Percentiles rank a stretch among this genome's conserved stretches.
Evolutionary conservation across 2,329 filamentous ascomycete genomes (phyloP).

Genomic region (Clarireedia sp.): DNA sequence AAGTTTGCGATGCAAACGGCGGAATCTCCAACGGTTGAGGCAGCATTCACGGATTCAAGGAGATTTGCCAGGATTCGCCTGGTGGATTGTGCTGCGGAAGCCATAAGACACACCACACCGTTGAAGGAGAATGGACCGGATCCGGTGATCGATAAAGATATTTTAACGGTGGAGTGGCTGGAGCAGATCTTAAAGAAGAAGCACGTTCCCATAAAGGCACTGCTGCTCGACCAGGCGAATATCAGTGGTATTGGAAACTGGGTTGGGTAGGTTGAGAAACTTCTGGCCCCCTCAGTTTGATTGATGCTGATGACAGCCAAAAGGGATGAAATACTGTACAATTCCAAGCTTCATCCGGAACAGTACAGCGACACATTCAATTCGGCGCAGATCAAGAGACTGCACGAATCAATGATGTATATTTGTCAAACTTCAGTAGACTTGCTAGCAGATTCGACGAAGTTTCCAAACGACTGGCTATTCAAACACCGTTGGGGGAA

Average conservation of each 20-base stretch:
- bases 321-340: conserved; percentile 81
- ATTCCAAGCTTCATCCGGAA: conserved; percentile 83
- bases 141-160: conserved; percentile 72
- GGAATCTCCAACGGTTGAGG: conserved; percentile 44
- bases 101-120: conserved; percentile 70
- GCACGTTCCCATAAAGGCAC: conserved; percentile 79
- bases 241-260: conserved; percentile 95
- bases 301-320: not conserved
- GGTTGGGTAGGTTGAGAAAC: conserved; percentile 58
- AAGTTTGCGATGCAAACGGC: conserved; percentile 72
- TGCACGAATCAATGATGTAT: conserved; percentile 67
- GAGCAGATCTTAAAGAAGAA: conserved; percentile 62
- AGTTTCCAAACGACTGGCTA: conserved; percentile 82
- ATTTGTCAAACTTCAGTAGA: conserved; percentile 77
- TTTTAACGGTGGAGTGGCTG: conserved; percentile 71
- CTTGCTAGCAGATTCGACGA: conserved; percentile 68
- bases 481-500: conserved; percentile 88
- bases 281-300: not conserved
- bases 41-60: conserved; percentile 78
- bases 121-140: conserved; percentile 91
- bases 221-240: conserved; percentile 79
- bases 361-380: conserved; percentile 81
- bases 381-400: conserved; percentile 59
- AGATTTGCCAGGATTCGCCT: conserved; percentile 73
- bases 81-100: conserved; percentile 67